Conservation (phyloP, 805 yeast species). For the Wickerhamomyces tratensis region DNA sequence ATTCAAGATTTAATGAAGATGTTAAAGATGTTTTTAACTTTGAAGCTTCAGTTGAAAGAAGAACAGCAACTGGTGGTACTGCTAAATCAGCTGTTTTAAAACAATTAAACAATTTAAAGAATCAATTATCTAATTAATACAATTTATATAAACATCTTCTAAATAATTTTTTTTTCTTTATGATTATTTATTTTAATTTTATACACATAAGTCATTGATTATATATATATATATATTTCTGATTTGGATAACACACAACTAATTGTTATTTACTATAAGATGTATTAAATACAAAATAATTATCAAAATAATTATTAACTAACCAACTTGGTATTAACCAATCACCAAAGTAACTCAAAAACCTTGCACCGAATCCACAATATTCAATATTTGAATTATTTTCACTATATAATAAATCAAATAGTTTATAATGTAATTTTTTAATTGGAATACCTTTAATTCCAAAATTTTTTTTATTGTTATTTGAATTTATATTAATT, state of each 20-base stretch:
- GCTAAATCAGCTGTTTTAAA: slow-evolving; percentile 81
- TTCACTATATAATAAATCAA: slow-evolving; percentile 14
- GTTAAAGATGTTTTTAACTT: slow-evolving; percentile 83
- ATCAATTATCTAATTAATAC: slow-evolving; percentile 12
- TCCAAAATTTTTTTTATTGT: slow-evolving; percentile 9
- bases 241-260: too few relatives aligned
- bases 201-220: too few relatives aligned
- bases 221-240: too few relatives aligned
- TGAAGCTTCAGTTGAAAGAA: slow-evolving; percentile 91
- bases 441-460: slow-evolving; percentile 13
- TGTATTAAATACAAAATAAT: too few relatives aligned
- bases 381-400: slow-evolving; percentile 9
- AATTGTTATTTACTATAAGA: too few relatives aligned
- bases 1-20: slow-evolving; percentile 69
- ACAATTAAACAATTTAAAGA: slow-evolving; percentile 41
- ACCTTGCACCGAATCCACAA: slow-evolving; percentile 16
- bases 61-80: slow-evolving; percentile 96
- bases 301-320: slow-evolving; percentile 6
- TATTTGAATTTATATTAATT: slow-evolving; percentile 27
- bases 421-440: slow-evolving; percentile 12
- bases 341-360: slow-evolving; percentile 8
- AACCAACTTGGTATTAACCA: slow-evolving; percentile 14
- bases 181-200: too few relatives aligned
- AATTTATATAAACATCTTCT: not conserved
- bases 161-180: too few relatives aligned